phyloP scores from a whole-genome alignment of 2,329 filamentous ascomycete species.

The Paraconiothyrium brasiliense region DNA sequence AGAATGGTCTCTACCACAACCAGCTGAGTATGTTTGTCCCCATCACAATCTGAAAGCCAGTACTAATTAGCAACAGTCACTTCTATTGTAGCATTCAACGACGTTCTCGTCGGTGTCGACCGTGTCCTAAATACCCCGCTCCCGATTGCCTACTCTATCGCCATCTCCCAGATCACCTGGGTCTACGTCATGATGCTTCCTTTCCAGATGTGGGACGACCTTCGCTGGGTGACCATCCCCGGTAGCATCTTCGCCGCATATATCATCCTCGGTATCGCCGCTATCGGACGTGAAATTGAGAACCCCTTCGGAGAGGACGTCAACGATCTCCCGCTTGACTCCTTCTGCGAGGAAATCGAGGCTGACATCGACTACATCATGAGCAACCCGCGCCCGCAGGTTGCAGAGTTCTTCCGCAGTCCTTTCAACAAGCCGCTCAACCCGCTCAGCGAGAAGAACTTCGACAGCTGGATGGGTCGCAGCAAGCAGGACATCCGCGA shows the following conservation, averaged over 20 bases:
- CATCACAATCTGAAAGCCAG: slow-evolving; percentile 41
- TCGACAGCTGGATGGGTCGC: slow-evolving; percentile 47
- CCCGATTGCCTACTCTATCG: slow-evolving; percentile 83
- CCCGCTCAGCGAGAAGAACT: slow-evolving; percentile 60
- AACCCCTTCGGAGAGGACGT: slow-evolving; percentile 87
- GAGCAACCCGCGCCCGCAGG: slow-evolving; percentile 62
- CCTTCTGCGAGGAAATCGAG: slow-evolving; percentile 78
- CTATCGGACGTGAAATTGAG: slow-evolving; percentile 83
- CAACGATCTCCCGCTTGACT: slow-evolving; percentile 73
- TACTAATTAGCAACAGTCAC: slow-evolving; percentile 56
- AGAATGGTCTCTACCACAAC: slow-evolving; percentile 67
- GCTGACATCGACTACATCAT: slow-evolving; percentile 79
- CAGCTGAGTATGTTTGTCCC: slow-evolving; percentile 52
- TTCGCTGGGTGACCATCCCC: slow-evolving; percentile 81
- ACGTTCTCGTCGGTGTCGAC: slow-evolving; percentile 76
- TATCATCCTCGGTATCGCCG: slow-evolving; percentile 81
- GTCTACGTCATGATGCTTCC: slow-evolving; percentile 82
- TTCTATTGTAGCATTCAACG: slow-evolving; percentile 71
- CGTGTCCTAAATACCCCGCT: slow-evolving; percentile 84
- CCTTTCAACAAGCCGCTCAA: slow-evolving; percentile 64
- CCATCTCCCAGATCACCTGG: slow-evolving; percentile 87
- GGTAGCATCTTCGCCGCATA: slow-evolving; percentile 77
- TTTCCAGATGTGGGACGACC: slow-evolving; percentile 75
- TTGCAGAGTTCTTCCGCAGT: slow-evolving; percentile 61
- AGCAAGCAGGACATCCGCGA: slow-evolving; percentile 55